Evolutionary conservation across 2,329 filamentous ascomycete species (phyloP).

Genomic region (Dactylellina sp.): DNA sequence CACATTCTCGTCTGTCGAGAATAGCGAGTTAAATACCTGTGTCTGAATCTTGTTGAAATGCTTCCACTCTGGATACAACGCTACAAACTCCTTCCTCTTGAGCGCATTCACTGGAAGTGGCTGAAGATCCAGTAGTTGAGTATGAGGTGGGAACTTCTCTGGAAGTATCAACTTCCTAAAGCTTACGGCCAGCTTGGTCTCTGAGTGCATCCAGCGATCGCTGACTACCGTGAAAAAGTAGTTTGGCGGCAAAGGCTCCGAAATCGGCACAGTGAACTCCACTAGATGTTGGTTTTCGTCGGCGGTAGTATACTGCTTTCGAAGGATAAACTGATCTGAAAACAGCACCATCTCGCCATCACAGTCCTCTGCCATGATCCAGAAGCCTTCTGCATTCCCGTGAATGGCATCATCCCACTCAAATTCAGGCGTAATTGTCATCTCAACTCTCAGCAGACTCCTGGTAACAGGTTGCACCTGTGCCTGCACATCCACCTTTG

Average conservation of each 20-base stretch:
- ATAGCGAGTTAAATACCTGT: slow-evolving; percentile 94
- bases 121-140: slow-evolving; percentile 89
- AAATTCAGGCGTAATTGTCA: slow-evolving; percentile 93
- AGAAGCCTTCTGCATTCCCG: slow-evolving; percentile 89
- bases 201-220: slow-evolving; percentile 97
- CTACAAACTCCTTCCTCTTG: slow-evolving; percentile 84
- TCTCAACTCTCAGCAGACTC: slow-evolving; percentile 88
- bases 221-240: slow-evolving; percentile 97
- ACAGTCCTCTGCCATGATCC: slow-evolving; percentile 97
- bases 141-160: slow-evolving; percentile 94
- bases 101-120: slow-evolving; percentile 88
- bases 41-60: slow-evolving; percentile 98
- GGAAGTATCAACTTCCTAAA: slow-evolving; percentile 95
- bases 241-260: slow-evolving; percentile 97
- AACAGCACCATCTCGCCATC: slow-evolving; percentile 96
- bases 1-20: slow-evolving; percentile 90
- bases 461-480: slow-evolving; percentile 94
- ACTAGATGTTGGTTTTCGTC: slow-evolving; percentile 94
- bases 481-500: slow-evolving; percentile 89
- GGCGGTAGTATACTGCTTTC: slow-evolving; percentile 84
- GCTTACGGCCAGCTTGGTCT: slow-evolving; percentile 90
- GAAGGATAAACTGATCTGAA: slow-evolving; percentile 92
- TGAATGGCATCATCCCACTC: slow-evolving; percentile 93
- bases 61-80: slow-evolving; percentile 83
- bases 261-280: slow-evolving; percentile 95